A percentile compares a stretch with the other conserved stretches of the same genome.
phyloP scores from a whole-genome alignment of 2,329 filamentous ascomycete genomes.

The Fusarium oligoseptatum region DNA sequence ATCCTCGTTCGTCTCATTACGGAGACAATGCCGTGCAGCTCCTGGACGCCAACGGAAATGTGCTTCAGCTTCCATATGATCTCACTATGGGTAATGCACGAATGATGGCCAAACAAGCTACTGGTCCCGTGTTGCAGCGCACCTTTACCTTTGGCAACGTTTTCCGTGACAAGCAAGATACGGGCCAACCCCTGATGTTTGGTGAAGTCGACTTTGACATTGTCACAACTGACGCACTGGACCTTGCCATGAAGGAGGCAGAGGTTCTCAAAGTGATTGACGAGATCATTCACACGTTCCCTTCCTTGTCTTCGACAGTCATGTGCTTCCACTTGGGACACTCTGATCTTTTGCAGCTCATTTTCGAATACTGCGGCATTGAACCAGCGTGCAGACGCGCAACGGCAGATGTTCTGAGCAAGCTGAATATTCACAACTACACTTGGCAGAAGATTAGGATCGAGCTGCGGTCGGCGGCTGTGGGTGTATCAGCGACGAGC shows the following conservation, averaged over 20 bases:
- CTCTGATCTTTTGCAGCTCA: constrained; percentile 83
- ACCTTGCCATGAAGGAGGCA: constrained; percentile 90
- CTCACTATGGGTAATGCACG: constrained; percentile 90
- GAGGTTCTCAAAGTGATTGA: constrained; percentile 95
- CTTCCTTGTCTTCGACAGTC: constrained; percentile 75
- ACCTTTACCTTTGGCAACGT: constrained; percentile 91
- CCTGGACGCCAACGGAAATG: constrained; percentile 85
- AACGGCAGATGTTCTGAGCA: constrained; percentile 87
- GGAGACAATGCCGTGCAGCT: constrained; percentile 79
- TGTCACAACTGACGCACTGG: constrained; percentile 83
- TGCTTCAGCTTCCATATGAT: constrained; percentile 95
- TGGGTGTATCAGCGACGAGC: constrained; percentile 89
- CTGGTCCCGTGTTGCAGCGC: constrained; percentile 74
- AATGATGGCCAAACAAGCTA: constrained; percentile 78
- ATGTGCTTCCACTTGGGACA: constrained; percentile 96
- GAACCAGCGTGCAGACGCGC: constrained; percentile 74
- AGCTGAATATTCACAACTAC: constrained; percentile 83
- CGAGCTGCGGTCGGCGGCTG: constrained; percentile 83
- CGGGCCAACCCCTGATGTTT: constrained; percentile 84
- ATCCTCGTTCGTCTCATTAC: constrained; percentile 87
- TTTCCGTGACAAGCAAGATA: constrained; percentile 82
- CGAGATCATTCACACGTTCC: constrained; percentile 86
- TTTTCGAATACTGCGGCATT: constrained; percentile 93
- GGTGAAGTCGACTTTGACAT: constrained; percentile 98
- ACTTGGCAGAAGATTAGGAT: constrained; percentile 87